A percentile compares a stretch with the other conserved stretches of the same genome.
These are phyloP conservation scores for Aspergillus leporis DNA, from an alignment of 495 filamentous ascomycete species.

Conservation along the genomic window DNA sequence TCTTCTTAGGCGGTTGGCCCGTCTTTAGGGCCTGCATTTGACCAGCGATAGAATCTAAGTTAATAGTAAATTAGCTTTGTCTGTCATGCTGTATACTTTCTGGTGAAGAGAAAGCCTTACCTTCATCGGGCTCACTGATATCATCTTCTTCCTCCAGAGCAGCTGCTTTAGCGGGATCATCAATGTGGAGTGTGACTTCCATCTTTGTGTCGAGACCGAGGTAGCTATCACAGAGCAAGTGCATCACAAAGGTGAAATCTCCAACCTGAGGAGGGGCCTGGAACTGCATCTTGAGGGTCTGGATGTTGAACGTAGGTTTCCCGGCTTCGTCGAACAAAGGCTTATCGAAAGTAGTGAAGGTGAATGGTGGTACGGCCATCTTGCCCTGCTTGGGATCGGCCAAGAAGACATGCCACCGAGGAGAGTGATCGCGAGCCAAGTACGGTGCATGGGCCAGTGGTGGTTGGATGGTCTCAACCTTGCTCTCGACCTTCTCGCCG, in stretches of 20 bases:
- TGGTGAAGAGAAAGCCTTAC: constrained; percentile 51
- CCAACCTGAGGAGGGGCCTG: constrained; percentile 91
- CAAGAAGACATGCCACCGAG: constrained; percentile 90
- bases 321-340: constrained; percentile 71
- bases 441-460: constrained; percentile 89
- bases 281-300: constrained; percentile 97
- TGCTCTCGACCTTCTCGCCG: constrained; percentile 49
- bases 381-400: constrained; percentile 91
- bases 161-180: constrained; percentile 81
- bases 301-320: constrained; percentile 85
- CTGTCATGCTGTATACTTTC: constrained; percentile 3
- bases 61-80: constrained; percentile 24
- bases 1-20: constrained; percentile 58
- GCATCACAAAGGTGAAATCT: constrained; percentile 88
- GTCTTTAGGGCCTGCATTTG: constrained; percentile 90
- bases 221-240: constrained; percentile 90
- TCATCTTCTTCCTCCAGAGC: constrained; percentile 79
- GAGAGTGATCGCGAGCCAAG: constrained; percentile 82
- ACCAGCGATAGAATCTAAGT: constrained; percentile 84
- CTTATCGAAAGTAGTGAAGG: constrained; percentile 87
- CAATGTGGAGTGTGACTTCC: constrained; percentile 86
- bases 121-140: constrained; percentile 96
- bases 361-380: constrained; percentile 92
- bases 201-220: constrained; percentile 86
- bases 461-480: constrained; percentile 65